Conservation (phyloP, 495 filamentous ascomycete species). For the Platismatia glauca region DNA sequence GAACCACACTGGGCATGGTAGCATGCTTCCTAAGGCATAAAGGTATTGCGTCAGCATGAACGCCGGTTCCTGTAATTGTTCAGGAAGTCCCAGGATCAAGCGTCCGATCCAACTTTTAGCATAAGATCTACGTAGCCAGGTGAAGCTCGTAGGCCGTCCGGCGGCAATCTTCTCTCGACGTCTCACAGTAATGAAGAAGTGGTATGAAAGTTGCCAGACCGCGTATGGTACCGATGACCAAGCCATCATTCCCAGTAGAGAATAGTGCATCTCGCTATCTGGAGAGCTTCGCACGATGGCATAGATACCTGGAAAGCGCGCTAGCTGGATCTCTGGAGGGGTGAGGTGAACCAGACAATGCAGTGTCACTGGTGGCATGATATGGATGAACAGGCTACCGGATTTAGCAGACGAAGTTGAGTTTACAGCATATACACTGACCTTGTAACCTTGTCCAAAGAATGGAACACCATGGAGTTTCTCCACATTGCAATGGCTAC, state of each 20-base stretch:
- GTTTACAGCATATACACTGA: conserved; percentile 26
- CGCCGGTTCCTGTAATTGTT: conserved; percentile 67
- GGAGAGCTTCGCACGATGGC: conserved; percentile 66
- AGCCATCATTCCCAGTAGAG: conserved; percentile 71
- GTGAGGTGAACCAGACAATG: conserved; percentile 88
- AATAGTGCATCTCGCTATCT: conserved; percentile 66
- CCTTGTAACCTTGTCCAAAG: conserved; percentile 89
- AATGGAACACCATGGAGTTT: conserved; percentile 96
- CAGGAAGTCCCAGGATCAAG: conserved; percentile 69
- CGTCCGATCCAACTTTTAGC: conserved; percentile 79
- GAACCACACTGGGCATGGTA: conserved; percentile 93
- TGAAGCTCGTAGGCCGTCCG: conserved; percentile 90
- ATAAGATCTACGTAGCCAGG: conserved; percentile 90
- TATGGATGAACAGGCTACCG: conserved; percentile 84
- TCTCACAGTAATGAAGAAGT: conserved; percentile 87
- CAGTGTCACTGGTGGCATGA: conserved; percentile 90
- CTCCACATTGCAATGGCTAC: conserved; percentile 99
- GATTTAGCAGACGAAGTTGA: background rate
- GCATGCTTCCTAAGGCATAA: conserved; percentile 86
- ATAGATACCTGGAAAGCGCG: conserved; percentile 80
- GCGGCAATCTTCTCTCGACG: conserved; percentile 91
- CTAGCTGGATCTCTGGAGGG: conserved; percentile 49
- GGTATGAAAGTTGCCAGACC: conserved; percentile 85
- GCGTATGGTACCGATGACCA: conserved; percentile 92
- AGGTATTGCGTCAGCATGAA: conserved; percentile 95